Percentiles rank a stretch among this genome's conserved stretches.
phyloP scores from a whole-genome alignment of 495 filamentous ascomycete species.

The Delitschia confertaspora region DNA sequence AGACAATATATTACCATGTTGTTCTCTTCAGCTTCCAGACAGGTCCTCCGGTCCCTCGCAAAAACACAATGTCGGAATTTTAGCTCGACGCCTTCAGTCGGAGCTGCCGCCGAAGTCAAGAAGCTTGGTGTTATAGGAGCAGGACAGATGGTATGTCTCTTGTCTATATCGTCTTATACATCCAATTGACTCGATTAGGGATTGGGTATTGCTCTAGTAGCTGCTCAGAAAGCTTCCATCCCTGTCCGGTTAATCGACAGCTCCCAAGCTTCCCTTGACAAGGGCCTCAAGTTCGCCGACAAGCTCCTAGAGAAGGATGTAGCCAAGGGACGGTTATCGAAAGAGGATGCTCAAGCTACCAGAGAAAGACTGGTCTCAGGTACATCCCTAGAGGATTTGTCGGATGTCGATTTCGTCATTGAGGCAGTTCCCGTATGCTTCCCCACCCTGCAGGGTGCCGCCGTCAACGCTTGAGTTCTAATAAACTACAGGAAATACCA shows the following conservation, averaged over 20 bases:
- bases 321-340: slow-evolving; percentile 68
- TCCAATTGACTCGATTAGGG: slow-evolving; percentile 51
- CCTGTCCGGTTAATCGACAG: slow-evolving; percentile 82
- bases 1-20: slow-evolving; percentile 9
- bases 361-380: slow-evolving; percentile 58
- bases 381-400: slow-evolving; percentile 68
- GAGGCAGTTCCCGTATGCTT: slow-evolving; percentile 69
- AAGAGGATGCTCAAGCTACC: slow-evolving; percentile 62
- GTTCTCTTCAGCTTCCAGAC: slow-evolving; percentile 17
- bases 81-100: slow-evolving; percentile 41
- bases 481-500: slow-evolving; percentile 54
- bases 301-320: slow-evolving; percentile 91
- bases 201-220: slow-evolving; percentile 91
- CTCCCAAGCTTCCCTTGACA: slow-evolving; percentile 79
- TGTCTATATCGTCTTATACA: not conserved
- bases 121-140: slow-evolving; percentile 87
- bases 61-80: slow-evolving; percentile 40
- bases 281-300: slow-evolving; percentile 86
- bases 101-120: slow-evolving; percentile 64
- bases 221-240: slow-evolving; percentile 72
- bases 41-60: slow-evolving; percentile 13
- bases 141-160: slow-evolving; percentile 63
- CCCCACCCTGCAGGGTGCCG: no score
- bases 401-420: slow-evolving; percentile 90
- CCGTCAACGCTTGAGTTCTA: no score